A percentile compares a stretch with the other conserved stretches of the same genome.
Conservation (phyloP, 169 alveolate genomes). For the Amoebophrya sp. region DNA sequence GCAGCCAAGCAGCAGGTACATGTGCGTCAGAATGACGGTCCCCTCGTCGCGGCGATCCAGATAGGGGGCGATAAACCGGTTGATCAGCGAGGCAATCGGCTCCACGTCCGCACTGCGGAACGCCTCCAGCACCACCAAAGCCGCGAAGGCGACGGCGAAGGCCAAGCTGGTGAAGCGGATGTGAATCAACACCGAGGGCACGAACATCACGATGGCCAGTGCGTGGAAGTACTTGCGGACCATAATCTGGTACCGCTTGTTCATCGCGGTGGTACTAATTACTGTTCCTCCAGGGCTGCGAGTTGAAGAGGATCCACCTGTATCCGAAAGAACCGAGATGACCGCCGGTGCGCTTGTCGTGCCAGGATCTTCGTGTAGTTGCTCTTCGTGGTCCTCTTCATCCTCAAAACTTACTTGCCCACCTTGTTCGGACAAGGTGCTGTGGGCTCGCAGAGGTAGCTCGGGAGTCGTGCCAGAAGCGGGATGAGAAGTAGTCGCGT, state of each 20-base stretch:
- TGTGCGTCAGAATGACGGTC: slow-evolving; percentile 16
- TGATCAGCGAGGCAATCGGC: not conserved
- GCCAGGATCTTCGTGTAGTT: too few species aligned
- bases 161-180: not conserved
- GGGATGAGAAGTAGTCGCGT: too few species aligned
- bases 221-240: not conserved
- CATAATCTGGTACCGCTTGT: not conserved
- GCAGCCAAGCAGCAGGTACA: not conserved
- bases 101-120: not conserved
- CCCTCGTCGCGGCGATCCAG: not conserved
- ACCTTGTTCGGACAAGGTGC: too few species aligned
- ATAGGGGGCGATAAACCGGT: not conserved
- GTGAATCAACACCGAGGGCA: not conserved
- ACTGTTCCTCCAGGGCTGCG: too few species aligned
- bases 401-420: too few species aligned
- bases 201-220: slow-evolving; percentile 8
- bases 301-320: too few species aligned
- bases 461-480: too few species aligned
- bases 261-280: too few species aligned
- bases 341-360: too few species aligned
- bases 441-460: too few species aligned
- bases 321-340: too few species aligned
- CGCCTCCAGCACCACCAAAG: not conserved
- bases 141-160: not conserved
- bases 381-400: too few species aligned